Conservation (phyloP, 1,284 basidiomycete species). For the Apiotrichum mycotoxinovorans region DNA sequence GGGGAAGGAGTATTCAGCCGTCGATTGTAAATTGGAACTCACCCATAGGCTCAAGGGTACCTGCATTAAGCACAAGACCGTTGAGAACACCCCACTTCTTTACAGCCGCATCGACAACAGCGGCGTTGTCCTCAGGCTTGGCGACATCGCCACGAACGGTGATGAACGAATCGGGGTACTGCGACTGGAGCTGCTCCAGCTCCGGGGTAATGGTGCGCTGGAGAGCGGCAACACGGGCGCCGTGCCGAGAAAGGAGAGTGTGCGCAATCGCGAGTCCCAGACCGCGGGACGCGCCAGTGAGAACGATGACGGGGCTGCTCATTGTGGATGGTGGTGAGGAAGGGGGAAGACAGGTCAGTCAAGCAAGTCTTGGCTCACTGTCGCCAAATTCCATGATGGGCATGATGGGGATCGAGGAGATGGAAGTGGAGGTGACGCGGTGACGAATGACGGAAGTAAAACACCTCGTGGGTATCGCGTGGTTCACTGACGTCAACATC, state of each 20-base stretch:
- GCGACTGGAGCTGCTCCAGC: constrained; percentile 40
- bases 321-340: constrained; percentile 5
- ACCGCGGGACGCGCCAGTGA: constrained; percentile 51
- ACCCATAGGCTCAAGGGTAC: constrained; percentile 50
- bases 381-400: too few species aligned
- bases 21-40: background rate
- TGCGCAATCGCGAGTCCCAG: constrained; percentile 53
- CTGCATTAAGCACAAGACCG: constrained; percentile 55
- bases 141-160: constrained; percentile 50
- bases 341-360: too few species aligned
- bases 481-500: too few species aligned
- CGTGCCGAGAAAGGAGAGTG: constrained; percentile 46
- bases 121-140: constrained; percentile 36
- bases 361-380: too few species aligned
- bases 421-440: too few species aligned
- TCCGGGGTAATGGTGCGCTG: constrained; percentile 52
- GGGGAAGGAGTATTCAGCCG: background rate
- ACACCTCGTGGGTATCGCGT: too few species aligned
- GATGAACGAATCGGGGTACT: constrained; percentile 35
- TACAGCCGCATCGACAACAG: constrained; percentile 46
- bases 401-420: too few species aligned
- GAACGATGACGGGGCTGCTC: constrained; percentile 37
- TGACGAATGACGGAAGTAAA: too few species aligned
- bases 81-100: constrained; percentile 52
- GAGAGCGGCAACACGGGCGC: constrained; percentile 52